A percentile compares a stretch with the other conserved stretches of the same genome.
These are phyloP conservation scores for Mariannaea elegans DNA, from an alignment of 2,329 filamentous ascomycete genomes.

Conservation along the genomic window DNA sequence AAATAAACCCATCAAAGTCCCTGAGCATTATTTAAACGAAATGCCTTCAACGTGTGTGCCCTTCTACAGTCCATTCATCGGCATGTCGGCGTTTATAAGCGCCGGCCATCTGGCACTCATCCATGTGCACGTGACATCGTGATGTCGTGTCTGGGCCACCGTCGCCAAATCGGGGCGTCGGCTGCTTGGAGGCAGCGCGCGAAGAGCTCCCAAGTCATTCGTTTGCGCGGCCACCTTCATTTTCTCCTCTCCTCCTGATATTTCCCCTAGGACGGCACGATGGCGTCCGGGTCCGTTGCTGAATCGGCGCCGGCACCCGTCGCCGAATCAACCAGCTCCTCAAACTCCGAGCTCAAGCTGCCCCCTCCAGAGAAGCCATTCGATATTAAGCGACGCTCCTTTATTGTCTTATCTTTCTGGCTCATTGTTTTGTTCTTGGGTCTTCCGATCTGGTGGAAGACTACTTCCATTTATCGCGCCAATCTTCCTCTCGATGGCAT, in stretches of 20 bases:
- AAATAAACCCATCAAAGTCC: no score
- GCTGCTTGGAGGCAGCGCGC: conserved; percentile 14
- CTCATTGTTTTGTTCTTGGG: conserved; percentile 83
- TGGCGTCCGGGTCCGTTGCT: conserved; percentile 37
- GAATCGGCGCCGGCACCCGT: conserved; percentile 27
- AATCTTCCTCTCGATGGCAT: conserved; percentile 84
- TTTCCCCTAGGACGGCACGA: conserved; percentile 23
- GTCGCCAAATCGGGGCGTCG: conserved; percentile 4
- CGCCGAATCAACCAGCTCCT: conserved; percentile 7
- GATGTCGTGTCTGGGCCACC: conserved; percentile 38
- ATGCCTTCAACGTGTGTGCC: no score
- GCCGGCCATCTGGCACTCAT: conserved; percentile 15
- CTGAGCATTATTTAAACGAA: no score
- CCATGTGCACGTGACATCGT: conserved; percentile 37
- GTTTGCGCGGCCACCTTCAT: conserved; percentile 5
- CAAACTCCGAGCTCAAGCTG: conserved; percentile 37
- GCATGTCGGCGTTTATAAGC: conserved; percentile 26
- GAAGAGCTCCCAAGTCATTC: conserved; percentile 9
- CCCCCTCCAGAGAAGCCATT: conserved; percentile 83
- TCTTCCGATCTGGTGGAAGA: conserved; percentile 94
- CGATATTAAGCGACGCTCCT: conserved; percentile 73
- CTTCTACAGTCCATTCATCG: no score
- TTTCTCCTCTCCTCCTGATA: not conserved
- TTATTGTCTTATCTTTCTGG: conserved; percentile 91
- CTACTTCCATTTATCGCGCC: conserved; percentile 90